These are phyloP conservation scores for Pythium dissimile DNA, from an alignment of 352 stramenopile species.

Conservation along the genomic window DNA sequence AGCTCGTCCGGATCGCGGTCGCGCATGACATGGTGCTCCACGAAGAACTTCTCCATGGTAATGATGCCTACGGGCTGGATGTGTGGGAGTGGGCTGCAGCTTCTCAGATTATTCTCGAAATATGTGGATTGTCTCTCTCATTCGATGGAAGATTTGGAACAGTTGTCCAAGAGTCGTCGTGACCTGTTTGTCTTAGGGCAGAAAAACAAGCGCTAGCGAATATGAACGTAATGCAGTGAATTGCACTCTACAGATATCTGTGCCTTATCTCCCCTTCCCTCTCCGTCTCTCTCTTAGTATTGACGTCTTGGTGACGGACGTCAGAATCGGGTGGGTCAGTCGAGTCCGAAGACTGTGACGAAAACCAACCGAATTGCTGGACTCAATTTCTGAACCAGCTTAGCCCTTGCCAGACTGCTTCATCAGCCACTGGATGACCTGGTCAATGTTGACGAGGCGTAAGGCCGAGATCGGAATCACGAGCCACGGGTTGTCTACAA, in stretches of 20 bases:
- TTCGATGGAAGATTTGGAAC: conserved; percentile 11
- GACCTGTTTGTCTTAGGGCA: background rate
- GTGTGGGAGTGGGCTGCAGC: background rate
- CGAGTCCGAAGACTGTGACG: background rate
- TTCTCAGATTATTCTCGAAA: background rate
- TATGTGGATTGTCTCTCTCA: background rate
- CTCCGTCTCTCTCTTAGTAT: background rate
- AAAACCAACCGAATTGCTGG: too few species aligned
- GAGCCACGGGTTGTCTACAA: conserved; percentile 98
- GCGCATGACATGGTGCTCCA: conserved; percentile 69
- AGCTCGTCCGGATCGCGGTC: conserved; percentile 74
- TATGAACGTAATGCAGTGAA: conserved; percentile 17
- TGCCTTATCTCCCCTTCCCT: conserved; percentile 7
- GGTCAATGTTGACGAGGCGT: conserved; percentile 96
- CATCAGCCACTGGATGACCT: conserved; percentile 97
- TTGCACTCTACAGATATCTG: conserved; percentile 21
- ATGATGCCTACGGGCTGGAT: background rate
- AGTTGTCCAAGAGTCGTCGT: background rate
- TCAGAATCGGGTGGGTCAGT: background rate
- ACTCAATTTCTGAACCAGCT: too few species aligned
- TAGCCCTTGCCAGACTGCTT: conserved; percentile 91
- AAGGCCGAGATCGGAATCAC: conserved; percentile 97
- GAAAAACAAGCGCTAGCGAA: background rate
- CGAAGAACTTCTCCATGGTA: conserved; percentile 83
- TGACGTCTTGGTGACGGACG: background rate